phyloP scores from a whole-genome alignment of 768 basidiomycete species.

The Mycena indigotica region DNA sequence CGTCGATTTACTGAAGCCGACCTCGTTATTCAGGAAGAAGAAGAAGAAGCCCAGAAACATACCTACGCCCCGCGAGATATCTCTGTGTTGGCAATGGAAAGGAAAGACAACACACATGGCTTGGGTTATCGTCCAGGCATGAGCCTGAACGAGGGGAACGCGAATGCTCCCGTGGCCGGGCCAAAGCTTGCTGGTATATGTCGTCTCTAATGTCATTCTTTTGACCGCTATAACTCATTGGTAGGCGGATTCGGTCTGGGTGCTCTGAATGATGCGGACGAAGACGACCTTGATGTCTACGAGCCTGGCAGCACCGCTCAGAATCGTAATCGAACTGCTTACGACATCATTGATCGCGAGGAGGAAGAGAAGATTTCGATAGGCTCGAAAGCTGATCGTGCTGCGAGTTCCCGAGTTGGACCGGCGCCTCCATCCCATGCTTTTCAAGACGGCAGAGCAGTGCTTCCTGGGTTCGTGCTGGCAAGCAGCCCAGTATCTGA shows the following conservation, averaged over 20 bases:
- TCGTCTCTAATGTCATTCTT: background rate
- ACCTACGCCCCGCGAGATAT: constrained; percentile 84
- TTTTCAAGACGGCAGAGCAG: constrained; percentile 76
- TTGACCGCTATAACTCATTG: background rate
- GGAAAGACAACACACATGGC: constrained; percentile 80
- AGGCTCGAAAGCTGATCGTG: constrained; percentile 31
- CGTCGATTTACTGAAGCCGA: constrained; percentile 33
- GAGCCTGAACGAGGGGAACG: constrained; percentile 61
- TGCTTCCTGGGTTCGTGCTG: constrained; percentile 76
- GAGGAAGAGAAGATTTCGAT: constrained; percentile 60
- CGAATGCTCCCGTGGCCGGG: constrained; percentile 38
- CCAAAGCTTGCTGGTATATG: constrained; percentile 59
- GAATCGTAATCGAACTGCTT: constrained; percentile 57
- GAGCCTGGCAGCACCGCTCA: constrained; percentile 43
- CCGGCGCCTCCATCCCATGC: constrained; percentile 34
- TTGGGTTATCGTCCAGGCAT: constrained; percentile 76
- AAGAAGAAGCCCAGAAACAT: constrained; percentile 86
- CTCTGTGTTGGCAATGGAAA: constrained; percentile 56
- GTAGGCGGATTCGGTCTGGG: constrained; percentile 87
- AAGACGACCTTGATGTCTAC: constrained; percentile 88
- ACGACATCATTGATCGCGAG: constrained; percentile 64
- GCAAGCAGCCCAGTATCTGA: constrained; percentile 68
- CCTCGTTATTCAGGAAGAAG: constrained; percentile 52
- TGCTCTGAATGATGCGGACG: constrained; percentile 90
- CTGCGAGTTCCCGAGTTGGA: constrained; percentile 24